Percentiles rank a stretch among this genome's conserved stretches.
These are phyloP conservation scores for Coemansia sp. DNA, from an alignment of 192 early-diverging fungal species.

Conservation along the genomic window DNA sequence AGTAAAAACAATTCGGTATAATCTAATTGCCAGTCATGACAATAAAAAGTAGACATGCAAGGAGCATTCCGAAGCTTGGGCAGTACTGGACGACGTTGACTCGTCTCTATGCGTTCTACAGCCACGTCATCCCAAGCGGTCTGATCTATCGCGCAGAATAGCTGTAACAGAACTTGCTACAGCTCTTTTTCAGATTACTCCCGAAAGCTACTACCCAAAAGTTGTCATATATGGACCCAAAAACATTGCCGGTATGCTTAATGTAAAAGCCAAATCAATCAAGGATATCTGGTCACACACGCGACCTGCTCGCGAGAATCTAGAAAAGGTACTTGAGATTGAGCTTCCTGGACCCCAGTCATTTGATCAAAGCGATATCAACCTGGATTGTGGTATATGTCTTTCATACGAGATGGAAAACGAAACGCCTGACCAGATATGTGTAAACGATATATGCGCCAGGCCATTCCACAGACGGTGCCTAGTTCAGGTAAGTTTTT, in stretches of 20 bases:
- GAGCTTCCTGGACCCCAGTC: conserved; percentile 13
- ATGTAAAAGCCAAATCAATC: conserved; percentile 9
- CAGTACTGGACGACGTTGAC: conserved; percentile 33
- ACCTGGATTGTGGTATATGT: conserved; percentile 49
- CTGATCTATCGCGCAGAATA: conserved; percentile 39
- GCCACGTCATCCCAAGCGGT: conserved; percentile 25
- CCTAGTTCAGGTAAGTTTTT: conserved; percentile 28
- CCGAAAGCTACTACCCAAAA: conserved; percentile 20
- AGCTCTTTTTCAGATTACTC: conserved; percentile 24
- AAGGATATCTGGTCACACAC: conserved; percentile 14
- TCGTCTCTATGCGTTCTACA: conserved; percentile 32
- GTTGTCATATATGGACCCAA: conserved; percentile 35
- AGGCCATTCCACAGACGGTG: conserved; percentile 46
- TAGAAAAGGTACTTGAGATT: conserved; percentile 17
- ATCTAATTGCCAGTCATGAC: background rate
- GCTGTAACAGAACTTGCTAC: conserved; percentile 21
- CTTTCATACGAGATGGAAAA: conserved; percentile 22
- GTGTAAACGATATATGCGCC: conserved; percentile 32
- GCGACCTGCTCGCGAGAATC: conserved; percentile 13
- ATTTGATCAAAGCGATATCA: conserved; percentile 21
- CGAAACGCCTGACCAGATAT: conserved; percentile 37
- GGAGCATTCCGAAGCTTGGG: conserved; percentile 22
- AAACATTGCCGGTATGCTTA: conserved; percentile 21
- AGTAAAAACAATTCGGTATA: background rate
- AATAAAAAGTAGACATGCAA: conserved; percentile 19